A percentile compares a stretch with the other conserved stretches of the same genome.
These are phyloP conservation scores for Guyanaporus albipodus DNA, from an alignment of 768 basidiomycete genomes.

Conservation along the genomic window DNA sequence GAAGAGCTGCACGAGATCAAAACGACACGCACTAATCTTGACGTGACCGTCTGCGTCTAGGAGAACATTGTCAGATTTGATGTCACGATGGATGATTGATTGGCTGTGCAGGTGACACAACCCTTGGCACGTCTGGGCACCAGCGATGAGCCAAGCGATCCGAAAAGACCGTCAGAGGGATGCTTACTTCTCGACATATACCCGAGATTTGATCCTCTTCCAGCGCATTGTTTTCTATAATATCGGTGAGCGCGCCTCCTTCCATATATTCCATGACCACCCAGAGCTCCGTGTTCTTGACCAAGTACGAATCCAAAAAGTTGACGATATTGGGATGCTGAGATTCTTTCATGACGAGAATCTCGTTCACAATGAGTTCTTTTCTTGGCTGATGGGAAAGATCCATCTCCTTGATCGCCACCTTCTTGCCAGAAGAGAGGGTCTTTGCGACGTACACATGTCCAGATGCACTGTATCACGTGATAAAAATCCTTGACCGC, in stretches of 20 bases:
- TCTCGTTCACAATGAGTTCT: constrained; percentile 97
- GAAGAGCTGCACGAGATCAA: not conserved
- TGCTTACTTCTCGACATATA: constrained; percentile 82
- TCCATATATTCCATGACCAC: constrained; percentile 99
- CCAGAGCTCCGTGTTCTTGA: constrained; percentile 88
- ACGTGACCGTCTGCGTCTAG: constrained; percentile 89
- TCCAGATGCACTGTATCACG: constrained; percentile 75
- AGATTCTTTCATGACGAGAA: constrained; percentile 97
- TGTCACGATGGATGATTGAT: constrained; percentile 94
- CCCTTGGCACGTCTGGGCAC: constrained; percentile 84
- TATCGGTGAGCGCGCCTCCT: constrained; percentile 93
- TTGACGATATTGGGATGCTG: constrained; percentile 98
- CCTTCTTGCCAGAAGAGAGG: constrained; percentile 76
- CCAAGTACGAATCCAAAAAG: constrained; percentile 86
- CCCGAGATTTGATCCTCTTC: constrained; percentile 94
- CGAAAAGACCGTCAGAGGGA: constrained; percentile 1
- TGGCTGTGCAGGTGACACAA: constrained; percentile 90
- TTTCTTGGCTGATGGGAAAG: constrained; percentile 91
- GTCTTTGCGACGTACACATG: constrained; percentile 98
- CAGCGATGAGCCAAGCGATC: constrained; percentile 1
- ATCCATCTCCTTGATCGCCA: constrained; percentile 99
- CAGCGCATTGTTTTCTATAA: constrained; percentile 94
- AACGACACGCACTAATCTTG: constrained; percentile 81
- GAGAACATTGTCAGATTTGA: constrained; percentile 95
- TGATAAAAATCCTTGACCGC: not conserved